Conservation (phyloP, 2,329 filamentous ascomycete genomes). For the Trichothecium sympodiale region DNA sequence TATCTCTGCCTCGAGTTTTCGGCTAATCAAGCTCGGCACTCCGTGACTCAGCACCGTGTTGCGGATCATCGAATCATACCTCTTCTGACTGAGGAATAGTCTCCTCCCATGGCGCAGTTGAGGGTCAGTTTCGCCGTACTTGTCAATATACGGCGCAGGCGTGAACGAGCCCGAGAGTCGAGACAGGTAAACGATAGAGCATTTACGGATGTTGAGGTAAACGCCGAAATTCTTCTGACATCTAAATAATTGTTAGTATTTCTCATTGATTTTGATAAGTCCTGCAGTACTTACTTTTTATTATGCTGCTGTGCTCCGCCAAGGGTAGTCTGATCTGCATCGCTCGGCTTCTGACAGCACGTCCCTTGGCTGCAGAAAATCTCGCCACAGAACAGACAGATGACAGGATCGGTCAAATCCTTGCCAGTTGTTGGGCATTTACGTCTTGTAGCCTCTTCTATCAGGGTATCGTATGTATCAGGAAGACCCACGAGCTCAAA, state of each 20-base stretch:
- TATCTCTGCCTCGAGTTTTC: conserved; percentile 87
- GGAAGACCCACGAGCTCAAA: conserved; percentile 90
- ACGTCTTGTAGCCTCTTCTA: conserved; percentile 78
- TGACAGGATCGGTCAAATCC: conserved; percentile 78
- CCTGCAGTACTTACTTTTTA: conserved; percentile 50
- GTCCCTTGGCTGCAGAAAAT: conserved; percentile 92
- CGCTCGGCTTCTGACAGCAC: conserved; percentile 65
- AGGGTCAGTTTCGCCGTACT: conserved; percentile 91
- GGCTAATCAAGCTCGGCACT: conserved; percentile 77
- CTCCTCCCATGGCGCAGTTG: conserved; percentile 80
- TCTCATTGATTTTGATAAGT: background rate
- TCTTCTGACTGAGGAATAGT: conserved; percentile 83
- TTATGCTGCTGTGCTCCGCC: conserved; percentile 90
- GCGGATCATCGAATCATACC: conserved; percentile 81
- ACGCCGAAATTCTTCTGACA: conserved; percentile 86
- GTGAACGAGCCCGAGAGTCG: conserved; percentile 72
- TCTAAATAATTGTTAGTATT: conserved; percentile 29
- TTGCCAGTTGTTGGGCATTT: conserved; percentile 84
- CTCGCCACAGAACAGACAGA: conserved; percentile 93
- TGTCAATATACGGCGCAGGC: conserved; percentile 85
- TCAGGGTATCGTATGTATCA: conserved; percentile 82
- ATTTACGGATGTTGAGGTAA: conserved; percentile 95
- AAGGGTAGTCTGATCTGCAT: conserved; percentile 36
- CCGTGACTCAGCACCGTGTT: conserved; percentile 80
- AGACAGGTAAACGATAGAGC: conserved; percentile 81